Evolutionary conservation across 805 yeast genomes (phyloP).

Genomic region (Starmerella davenportii): DNA sequence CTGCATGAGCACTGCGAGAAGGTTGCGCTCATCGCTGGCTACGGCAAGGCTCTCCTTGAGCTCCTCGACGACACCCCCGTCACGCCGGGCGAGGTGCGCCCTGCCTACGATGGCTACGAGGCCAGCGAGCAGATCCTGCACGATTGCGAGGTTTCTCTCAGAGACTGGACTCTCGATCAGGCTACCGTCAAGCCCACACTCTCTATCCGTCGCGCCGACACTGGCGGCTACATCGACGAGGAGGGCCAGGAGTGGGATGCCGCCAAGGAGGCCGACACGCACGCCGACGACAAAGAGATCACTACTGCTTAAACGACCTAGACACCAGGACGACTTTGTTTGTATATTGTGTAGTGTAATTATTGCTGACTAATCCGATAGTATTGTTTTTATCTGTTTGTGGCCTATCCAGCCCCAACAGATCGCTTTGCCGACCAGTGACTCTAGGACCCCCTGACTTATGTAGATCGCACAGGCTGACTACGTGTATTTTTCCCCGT

Average conservation of each 20-base stretch:
- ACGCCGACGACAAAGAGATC: slow-evolving; percentile 15
- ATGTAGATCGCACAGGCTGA: no score
- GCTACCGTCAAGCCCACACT: slow-evolving; percentile 90
- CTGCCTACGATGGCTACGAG: slow-evolving; percentile 95
- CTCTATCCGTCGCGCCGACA: slow-evolving; percentile 57
- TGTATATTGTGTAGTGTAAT: not conserved
- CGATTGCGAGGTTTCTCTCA: slow-evolving; percentile 90
- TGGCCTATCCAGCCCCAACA: no score
- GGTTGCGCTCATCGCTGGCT: slow-evolving; percentile 92
- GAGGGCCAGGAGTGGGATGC: slow-evolving; percentile 26
- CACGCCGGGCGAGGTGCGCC: slow-evolving; percentile 98
- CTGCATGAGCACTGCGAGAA: slow-evolving; percentile 90
- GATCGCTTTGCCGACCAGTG: no score
- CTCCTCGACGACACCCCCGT: slow-evolving; percentile 91
- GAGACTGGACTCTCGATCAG: slow-evolving; percentile 89
- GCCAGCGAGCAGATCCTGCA: slow-evolving; percentile 94
- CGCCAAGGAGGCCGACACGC: slow-evolving; percentile 22
- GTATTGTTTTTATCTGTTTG: no score
- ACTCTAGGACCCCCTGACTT: no score
- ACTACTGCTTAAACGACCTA: slow-evolving; percentile 1
- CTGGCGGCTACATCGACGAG: slow-evolving; percentile 22
- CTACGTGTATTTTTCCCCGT: no score
- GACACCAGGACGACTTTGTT: not conserved
- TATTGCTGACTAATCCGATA: no score
- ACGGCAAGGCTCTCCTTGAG: slow-evolving; percentile 93